Base-by-base conservation (phyloP, 2,329 filamentous ascomycete species). In the Grosmannia penicillata region DNA sequence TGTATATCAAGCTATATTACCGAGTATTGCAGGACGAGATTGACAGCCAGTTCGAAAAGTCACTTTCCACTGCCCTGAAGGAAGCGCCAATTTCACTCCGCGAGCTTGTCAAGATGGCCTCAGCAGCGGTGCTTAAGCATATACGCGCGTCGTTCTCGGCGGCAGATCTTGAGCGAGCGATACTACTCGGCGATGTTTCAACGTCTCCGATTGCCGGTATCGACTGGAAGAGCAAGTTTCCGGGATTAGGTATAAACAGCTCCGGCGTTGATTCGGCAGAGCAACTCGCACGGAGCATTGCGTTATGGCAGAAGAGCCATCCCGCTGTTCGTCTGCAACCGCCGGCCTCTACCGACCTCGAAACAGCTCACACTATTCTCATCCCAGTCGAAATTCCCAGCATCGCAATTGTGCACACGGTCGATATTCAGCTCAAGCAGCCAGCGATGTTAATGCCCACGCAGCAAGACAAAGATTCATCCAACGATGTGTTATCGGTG, bases 311-410 rank as follows among this genome's bases (percentile, higher is more conserved):
- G 27, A 45, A 43, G 6, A 39, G 50, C 22, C 49, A 63, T 36
- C 52, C 55, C 1, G 51, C 40, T 4, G 42, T 67, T 1, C 17
- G 32, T 3, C 43, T 64, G 0, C 45, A 44, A 6, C 49, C 58
- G 28, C 2, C 49, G 61, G 29, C 51, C 56, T 21, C 36, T 49
- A 8, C 54, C 49, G 47, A 13, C 51, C 10, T n/a, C n/a, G n/a
- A n/a, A n/a, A 61, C 69, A 17, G 65, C 56, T 44, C 69, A 70
- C 17, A 77, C 75, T 11, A 87, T 98, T 48, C 65, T 81, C 23
- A 93, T 98, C 38, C 83, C 87, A 0, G 87, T 98, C 13, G 85
- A 94, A 42, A 75, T 98, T 2, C 89, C 89, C 0, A 77, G 80
- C 2, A 68, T 94, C 2, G 75, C 83, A 34, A 73, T 94, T 17